A percentile compares a stretch with the other conserved stretches of the same genome.
Conservation (phyloP, 306 rosid species). For the Rubus parviflorus region DNA sequence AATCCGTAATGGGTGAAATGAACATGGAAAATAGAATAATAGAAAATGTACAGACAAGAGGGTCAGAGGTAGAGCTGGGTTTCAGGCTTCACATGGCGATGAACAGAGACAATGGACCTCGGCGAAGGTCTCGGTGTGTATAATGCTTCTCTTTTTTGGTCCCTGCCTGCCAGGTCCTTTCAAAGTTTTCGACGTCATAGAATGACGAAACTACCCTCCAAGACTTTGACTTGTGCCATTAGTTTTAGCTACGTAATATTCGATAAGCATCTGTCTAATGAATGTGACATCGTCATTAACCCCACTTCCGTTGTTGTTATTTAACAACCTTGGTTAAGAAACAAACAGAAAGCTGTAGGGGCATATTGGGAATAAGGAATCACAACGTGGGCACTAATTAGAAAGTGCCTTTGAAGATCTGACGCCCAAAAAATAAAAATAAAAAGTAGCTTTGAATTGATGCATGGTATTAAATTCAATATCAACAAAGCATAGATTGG, state of each 20-base stretch:
- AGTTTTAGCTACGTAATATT: neutral
- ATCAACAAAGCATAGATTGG: neutral
- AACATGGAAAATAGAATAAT: neutral
- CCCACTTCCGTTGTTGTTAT: neutral
- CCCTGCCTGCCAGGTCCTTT: neutral
- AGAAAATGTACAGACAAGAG: slow-evolving; percentile 8
- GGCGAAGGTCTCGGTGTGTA: slow-evolving; percentile 31
- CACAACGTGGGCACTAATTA: slow-evolving; percentile 18
- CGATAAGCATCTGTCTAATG: slow-evolving; percentile 14
- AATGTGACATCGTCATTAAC: neutral
- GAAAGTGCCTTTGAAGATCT: slow-evolving; percentile 21
- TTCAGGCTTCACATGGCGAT: slow-evolving; percentile 39
- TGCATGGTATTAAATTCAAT: neutral
- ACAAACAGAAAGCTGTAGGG: slow-evolving; percentile 4
- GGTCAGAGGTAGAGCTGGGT: neutral
- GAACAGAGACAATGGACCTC: slow-evolving; percentile 27
- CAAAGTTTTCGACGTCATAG: neutral
- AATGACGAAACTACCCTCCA: slow-evolving; percentile 24
- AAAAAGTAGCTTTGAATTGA: neutral
- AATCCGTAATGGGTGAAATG: neutral
- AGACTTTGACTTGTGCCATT: neutral
- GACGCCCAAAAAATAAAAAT: neutral
- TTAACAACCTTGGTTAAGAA: neutral
- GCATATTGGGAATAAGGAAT: slow-evolving; percentile 16
- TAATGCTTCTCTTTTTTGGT: slow-evolving; percentile 21